These are phyloP conservation scores for Gleditsia sinensis DNA, from an alignment of 306 rosid species.

Conservation along the genomic window DNA sequence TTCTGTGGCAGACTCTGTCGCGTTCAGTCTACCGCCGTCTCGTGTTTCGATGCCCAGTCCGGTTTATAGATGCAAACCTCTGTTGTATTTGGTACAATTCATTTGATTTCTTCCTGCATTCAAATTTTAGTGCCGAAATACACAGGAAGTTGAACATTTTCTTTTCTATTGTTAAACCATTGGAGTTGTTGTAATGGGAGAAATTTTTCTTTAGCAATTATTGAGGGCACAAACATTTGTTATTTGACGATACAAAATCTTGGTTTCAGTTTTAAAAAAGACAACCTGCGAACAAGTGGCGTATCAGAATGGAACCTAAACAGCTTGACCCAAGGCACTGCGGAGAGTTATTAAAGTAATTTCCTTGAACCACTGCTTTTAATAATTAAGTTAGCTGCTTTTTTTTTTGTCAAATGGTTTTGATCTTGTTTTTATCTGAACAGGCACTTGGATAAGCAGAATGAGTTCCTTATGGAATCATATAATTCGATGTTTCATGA, in stretches of 20 bases:
- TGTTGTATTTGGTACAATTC: neutral
- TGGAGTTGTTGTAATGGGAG: no score
- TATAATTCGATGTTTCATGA: conserved; percentile 30
- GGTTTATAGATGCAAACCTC: neutral
- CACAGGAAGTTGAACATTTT: no score
- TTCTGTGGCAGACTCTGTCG: no score
- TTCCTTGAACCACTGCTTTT: neutral
- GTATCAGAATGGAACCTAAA: conserved; percentile 9
- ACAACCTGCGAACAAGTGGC: neutral
- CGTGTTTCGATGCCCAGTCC: no score
- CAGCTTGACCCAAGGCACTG: conserved; percentile 25
- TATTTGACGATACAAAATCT: neutral
- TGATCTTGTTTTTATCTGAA: neutral
- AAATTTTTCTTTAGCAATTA: no score
- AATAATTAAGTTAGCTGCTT: neutral
- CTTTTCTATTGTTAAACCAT: no score
- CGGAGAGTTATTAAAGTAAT: conserved; percentile 36
- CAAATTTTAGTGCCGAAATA: no score
- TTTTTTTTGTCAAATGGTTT: neutral
- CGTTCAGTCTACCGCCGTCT: no score
- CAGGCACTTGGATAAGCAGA: conserved; percentile 40
- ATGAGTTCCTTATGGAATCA: conserved; percentile 30
- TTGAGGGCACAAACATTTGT: no score
- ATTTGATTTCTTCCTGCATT: neutral
- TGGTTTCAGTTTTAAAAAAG: neutral